Evolutionary conservation across 1,139 yeast genomes (phyloP).

Genomic region (Debaryomyces fabryi): DNA sequence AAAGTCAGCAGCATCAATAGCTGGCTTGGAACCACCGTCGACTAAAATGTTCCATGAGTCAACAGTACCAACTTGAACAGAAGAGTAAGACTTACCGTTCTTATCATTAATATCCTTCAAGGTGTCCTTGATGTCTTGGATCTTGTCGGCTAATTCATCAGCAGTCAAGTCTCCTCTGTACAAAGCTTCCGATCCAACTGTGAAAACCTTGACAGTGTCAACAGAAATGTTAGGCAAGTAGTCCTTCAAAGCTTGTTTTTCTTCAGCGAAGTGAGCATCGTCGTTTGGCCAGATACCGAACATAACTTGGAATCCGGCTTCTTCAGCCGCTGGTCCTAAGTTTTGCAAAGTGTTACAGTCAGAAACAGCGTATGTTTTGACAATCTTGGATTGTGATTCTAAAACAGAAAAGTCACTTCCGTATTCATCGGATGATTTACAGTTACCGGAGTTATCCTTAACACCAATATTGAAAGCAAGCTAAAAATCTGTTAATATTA

Average conservation of each 20-base stretch:
- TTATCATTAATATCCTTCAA: conserved; percentile 68
- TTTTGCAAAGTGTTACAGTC: conserved; percentile 84
- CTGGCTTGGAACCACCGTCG: conserved; percentile 70
- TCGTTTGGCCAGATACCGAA: conserved; percentile 93
- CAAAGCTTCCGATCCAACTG: conserved; percentile 91
- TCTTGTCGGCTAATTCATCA: conserved; percentile 62
- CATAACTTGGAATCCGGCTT: conserved; percentile 70
- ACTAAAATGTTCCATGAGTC: conserved; percentile 95
- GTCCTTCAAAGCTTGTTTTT: conserved; percentile 65
- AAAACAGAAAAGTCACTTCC: conserved; percentile 61
- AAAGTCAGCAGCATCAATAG: conserved; percentile 78
- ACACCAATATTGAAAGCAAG: conserved; percentile 84
- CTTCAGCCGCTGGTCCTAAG: conserved; percentile 85
- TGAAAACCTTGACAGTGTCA: conserved; percentile 67
- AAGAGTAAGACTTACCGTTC: conserved; percentile 73
- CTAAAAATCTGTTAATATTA: conserved; percentile 30
- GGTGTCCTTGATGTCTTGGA: conserved; percentile 58
- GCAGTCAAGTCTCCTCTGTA: conserved; percentile 85
- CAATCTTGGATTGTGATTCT: conserved; percentile 56
- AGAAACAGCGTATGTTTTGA: conserved; percentile 83
- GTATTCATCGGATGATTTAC: conserved; percentile 73
- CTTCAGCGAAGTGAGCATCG: conserved; percentile 68
- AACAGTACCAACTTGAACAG: conserved; percentile 84
- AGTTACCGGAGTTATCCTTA: conserved; percentile 64
- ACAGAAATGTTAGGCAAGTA: conserved; percentile 73